Conservation (phyloP, 805 yeast species). For the Candida coquimbonensis region DNA sequence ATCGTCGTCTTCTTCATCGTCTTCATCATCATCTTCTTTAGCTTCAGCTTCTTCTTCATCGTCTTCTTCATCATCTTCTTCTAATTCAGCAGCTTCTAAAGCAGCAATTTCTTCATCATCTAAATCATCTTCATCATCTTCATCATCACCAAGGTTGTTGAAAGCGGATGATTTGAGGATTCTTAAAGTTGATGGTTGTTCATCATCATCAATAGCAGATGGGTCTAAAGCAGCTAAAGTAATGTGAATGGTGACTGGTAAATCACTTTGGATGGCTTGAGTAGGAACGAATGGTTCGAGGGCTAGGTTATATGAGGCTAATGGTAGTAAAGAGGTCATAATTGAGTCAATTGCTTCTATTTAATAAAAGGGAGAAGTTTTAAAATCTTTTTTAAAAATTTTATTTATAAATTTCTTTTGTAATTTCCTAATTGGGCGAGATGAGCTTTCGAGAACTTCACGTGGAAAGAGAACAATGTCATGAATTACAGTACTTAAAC, state of each 20-base stretch:
- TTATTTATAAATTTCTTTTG: constrained; percentile 16
- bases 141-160: constrained; percentile 26
- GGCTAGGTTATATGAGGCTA: constrained; percentile 81
- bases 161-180: constrained; percentile 59
- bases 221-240: constrained; percentile 97
- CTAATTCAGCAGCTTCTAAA: constrained; percentile 20
- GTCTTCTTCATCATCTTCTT: constrained; percentile 32
- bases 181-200: constrained; percentile 83
- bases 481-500: not conserved
- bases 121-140: constrained; percentile 33
- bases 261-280: constrained; percentile 78
- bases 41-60: constrained; percentile 45
- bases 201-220: constrained; percentile 70
- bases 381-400: constrained; percentile 4
- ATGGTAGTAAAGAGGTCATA: constrained; percentile 73
- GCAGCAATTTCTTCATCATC: constrained; percentile 33
- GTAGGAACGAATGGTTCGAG: constrained; percentile 82
- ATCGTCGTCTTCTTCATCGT: constrained; percentile 17
- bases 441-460: constrained; percentile 6
- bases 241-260: constrained; percentile 83
- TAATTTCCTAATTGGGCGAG: constrained; percentile 19
- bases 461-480: not conserved
- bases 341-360: not conserved
- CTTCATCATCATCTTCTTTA: constrained; percentile 44
- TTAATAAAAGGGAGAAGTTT: too few species aligned